Percentiles rank a stretch among this genome's conserved stretches.
phyloP scores from a whole-genome alignment of 2,329 filamentous ascomycete genomes.

The Podosphaera fusca region DNA sequence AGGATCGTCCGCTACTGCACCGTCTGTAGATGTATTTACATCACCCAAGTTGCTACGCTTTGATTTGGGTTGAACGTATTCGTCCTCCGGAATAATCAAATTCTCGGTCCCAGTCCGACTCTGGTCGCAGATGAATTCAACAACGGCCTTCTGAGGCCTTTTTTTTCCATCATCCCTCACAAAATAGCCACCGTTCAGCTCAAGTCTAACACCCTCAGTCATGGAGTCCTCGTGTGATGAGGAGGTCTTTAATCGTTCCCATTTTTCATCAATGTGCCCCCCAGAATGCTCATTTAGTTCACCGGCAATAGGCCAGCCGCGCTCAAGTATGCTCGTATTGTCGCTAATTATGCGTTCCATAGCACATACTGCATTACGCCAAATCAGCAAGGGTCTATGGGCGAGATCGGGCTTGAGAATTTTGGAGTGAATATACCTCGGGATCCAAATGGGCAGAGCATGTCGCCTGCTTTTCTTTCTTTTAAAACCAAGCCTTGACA shows the following conservation, averaged over 20 bases:
- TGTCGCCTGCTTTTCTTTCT: conserved; percentile 27
- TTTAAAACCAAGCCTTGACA: conserved; percentile 43
- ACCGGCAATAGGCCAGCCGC: conserved; percentile 53
- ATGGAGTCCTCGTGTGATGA: conserved; percentile 33
- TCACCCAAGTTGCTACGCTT: conserved; percentile 15
- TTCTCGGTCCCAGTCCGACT: conserved; percentile 52
- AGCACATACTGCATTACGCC: conserved; percentile 38
- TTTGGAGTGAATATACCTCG: conserved; percentile 27
- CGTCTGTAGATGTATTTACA: conserved; percentile 13
- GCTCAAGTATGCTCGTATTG: conserved; percentile 23
- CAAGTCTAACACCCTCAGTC: conserved; percentile 46
- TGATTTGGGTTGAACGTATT: conserved; percentile 21
- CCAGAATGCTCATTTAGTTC: conserved; percentile 37
- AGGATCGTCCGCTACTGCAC: conserved; percentile 15
- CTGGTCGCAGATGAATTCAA: conserved; percentile 67
- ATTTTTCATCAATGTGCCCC: conserved; percentile 36
- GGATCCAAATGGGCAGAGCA: conserved; percentile 46
- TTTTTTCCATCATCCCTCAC: conserved; percentile 27
- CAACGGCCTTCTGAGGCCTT: conserved; percentile 46
- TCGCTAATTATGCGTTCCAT: conserved; percentile 36
- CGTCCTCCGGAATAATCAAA: conserved; percentile 33
- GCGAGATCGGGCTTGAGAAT: not conserved
- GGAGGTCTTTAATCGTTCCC: conserved; percentile 40
- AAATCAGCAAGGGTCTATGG: conserved; percentile 1
- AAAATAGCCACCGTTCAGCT: conserved; percentile 37